phyloP scores from a whole-genome alignment of 345 rosid species.

The Eucalyptus erythrocorys region DNA sequence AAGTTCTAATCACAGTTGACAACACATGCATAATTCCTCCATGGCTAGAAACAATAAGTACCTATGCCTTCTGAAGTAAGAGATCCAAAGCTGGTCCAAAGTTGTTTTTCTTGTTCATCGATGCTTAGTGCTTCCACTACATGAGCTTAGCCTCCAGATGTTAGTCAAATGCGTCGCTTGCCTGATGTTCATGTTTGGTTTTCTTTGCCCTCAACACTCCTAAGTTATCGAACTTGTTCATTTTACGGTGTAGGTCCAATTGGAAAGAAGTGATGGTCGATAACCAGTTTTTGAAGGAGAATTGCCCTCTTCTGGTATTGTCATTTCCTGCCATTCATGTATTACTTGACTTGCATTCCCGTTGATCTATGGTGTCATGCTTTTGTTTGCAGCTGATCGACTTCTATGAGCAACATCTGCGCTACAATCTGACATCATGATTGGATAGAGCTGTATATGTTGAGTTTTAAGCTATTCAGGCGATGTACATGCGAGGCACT shows the following conservation, averaged over 20 bases:
- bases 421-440: conserved; percentile 37
- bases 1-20: not conserved
- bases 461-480: not conserved
- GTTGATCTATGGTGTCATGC: not conserved
- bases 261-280: conserved; percentile 81
- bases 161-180: not conserved
- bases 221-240: not conserved
- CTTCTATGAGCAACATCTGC: conserved; percentile 91
- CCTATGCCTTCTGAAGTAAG: conserved; percentile 65
- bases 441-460: not conserved
- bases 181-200: not conserved
- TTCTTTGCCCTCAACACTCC: not conserved
- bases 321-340: not conserved
- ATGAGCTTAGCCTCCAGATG: not conserved
- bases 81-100: not conserved
- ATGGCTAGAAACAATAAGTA: not conserved
- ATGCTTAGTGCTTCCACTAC: not conserved
- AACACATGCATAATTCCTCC: not conserved
- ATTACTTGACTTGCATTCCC: not conserved
- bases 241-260: conserved; percentile 44
- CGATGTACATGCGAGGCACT: not conserved
- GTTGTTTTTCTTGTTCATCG: not conserved
- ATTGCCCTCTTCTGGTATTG: conserved; percentile 79
- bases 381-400: conserved; percentile 52
- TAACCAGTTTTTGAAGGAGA: conserved; percentile 75